Conservation (phyloP, 2,329 filamentous ascomycete species). For the Cercospora berteroae region DNA sequence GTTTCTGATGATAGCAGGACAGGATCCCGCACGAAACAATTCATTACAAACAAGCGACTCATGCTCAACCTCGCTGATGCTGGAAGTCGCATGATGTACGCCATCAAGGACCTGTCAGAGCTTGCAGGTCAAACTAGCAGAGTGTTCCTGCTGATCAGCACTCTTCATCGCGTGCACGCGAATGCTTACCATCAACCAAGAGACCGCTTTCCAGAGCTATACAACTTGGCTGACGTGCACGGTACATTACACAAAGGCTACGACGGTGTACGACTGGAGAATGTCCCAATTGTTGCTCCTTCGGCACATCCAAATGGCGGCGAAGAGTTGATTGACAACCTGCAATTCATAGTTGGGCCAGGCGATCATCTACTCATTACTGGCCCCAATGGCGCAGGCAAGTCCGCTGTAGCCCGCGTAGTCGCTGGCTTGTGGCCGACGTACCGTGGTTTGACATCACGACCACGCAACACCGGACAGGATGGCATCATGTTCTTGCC, state of each 20-base stretch:
- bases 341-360: constrained; percentile 83
- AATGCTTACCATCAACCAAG: constrained; percentile 74
- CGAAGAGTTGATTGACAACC: constrained; percentile 82
- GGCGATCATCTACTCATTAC: constrained; percentile 95
- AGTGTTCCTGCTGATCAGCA: constrained; percentile 93
- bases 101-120: constrained; percentile 95
- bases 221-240: constrained; percentile 85
- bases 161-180: constrained; percentile 88
- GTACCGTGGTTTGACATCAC: constrained; percentile 86
- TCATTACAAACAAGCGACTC: constrained; percentile 97
- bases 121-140: constrained; percentile 93
- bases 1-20: constrained; percentile 24
- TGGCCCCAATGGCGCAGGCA: constrained; percentile 90
- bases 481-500: constrained; percentile 99
- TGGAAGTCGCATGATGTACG: constrained; percentile 98
- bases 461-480: constrained; percentile 65
- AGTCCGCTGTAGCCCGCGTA: constrained; percentile 81
- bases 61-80: constrained; percentile 97
- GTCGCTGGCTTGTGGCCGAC: constrained; percentile 94
- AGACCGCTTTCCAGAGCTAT: constrained; percentile 71
- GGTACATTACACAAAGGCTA: constrained; percentile 94
- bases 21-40: constrained; percentile 88
- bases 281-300: constrained; percentile 89
- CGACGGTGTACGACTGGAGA: constrained; percentile 87
- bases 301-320: constrained; percentile 84